Base-by-base conservation (phyloP, 2,329 filamentous ascomycete genomes). In the Rhytidhysteron rufulum region DNA sequence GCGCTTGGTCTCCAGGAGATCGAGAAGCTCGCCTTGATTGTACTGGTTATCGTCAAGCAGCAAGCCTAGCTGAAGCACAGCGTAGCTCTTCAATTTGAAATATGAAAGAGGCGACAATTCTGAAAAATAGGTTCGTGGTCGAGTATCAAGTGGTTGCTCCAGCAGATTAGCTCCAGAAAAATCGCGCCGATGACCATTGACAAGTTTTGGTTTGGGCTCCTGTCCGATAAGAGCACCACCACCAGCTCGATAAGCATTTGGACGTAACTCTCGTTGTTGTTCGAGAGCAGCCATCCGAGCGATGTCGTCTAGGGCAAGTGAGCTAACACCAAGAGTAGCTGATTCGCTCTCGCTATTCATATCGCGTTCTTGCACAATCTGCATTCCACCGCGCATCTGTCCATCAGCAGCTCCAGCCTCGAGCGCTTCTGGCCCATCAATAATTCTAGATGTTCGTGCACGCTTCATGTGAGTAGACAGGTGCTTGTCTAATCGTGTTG, bases 91-190 rank as follows among this genome's bases (percentile, higher is more conserved):
- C 33, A 97, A 87, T 54, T 97, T 97, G 65, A 98, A 97, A 62
- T 96, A 97, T 61, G 98, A 93, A 21, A 98, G 73, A 1, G 88
- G 89, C 2, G 93, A 95, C 5, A 98, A 77, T 61, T 98, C 93
- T 0, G 93, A 96, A 62, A 98, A 98, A 68, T 95, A 98, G 53
- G 84, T 87, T 58, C 91, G 88, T 1, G 67, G 75, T 68, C 59
- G 75, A 44, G 77, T 72, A 7, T 64, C 57, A 5, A 73, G 55
- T 16, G 77, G 74, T 37, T 74, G 71, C 38, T 76, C 48, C 35
- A 68, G 55, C 33, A 74, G 71, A 34, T 73, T 60, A n/a, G 68
- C 75, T n/a, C 68, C 70, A 7, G 82, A 80, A 61, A 85, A 68
- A 65, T 79, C 75, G 62, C 83, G 78, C 54, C 86, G 82, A 53